Base-by-base conservation (phyloP, 2,329 filamentous ascomycete species). In the Capronia americana region DNA sequence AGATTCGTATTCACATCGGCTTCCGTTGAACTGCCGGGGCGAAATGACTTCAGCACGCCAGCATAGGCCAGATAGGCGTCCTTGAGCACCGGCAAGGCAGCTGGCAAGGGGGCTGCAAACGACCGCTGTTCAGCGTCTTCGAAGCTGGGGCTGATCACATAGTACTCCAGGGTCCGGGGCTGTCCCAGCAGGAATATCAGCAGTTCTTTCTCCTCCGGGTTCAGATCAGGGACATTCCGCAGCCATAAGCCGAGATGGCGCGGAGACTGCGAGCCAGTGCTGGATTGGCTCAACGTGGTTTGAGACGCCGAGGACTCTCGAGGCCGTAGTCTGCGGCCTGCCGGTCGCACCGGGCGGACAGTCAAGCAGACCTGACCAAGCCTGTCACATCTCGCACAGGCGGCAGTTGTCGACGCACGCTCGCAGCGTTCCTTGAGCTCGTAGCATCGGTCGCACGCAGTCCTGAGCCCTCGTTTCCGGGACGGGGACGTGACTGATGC, bases 31-130 rank as follows among this genome's bases (percentile, higher is more conserved):
- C 23, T 32, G 20, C 50, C 44, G 17, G 34, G 3, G 8, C 48
- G 38, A 32, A 57, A 55, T 48, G 55, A 12, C 24, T 50, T 63
- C 56, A 63, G 24, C 14, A 30, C 55, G 2, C 64, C 64, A 7
- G 64, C 64, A 59, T 50, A 63, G 20, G 64, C 64, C 28, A 66
- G 59, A 60, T 63, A 66, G 14, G 64, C 64, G 24, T 66, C 64
- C 44, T 63, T 63, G 34, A 66, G 64, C 34, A 66, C 56, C 8
- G 64, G 64, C 44, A 59, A 63, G 14, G 64, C 64, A 6, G 56
- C 32, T 23, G 55, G 59, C 56, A 66, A 28, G 10, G 50, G 64
- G 12, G 64, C 60, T 14, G 24, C 64, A 12, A 66, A 54, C 10
- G 64, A 66, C n/a, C 55, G 46, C 26, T 17, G 59, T 24, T 59